A percentile compares a stretch with the other conserved stretches of the same genome.
phyloP scores from a whole-genome alignment of 2,329 filamentous ascomycete genomes.

The Mariannaea elegans region DNA sequence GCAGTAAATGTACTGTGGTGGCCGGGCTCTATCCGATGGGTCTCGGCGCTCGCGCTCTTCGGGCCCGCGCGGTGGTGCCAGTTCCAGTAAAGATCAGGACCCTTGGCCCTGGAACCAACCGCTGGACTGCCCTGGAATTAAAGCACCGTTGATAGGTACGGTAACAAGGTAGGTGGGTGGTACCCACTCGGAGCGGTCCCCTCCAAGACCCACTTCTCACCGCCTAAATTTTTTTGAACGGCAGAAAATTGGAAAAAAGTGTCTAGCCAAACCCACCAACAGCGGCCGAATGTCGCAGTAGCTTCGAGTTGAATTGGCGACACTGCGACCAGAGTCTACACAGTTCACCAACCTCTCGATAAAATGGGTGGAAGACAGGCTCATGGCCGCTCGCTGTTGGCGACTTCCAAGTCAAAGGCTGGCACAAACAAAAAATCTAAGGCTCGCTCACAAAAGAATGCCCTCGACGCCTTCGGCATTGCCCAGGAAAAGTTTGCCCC shows the following conservation, averaged over 20 bases:
- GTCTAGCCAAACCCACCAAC: constrained; percentile 20
- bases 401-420: constrained; percentile 46
- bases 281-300: constrained; percentile 11
- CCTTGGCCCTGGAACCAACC: constrained; percentile 3
- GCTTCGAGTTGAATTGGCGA: constrained; percentile 27
- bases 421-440: constrained; percentile 54
- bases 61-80: background rate
- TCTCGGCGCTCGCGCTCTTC: constrained; percentile 25
- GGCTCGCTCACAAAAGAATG: constrained; percentile 58
- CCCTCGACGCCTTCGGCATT: constrained; percentile 66
- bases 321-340: constrained; percentile 20
- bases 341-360: constrained; percentile 4
- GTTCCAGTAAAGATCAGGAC: background rate
- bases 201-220: constrained; percentile 37
- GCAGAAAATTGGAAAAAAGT: constrained; percentile 42
- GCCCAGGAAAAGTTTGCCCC: constrained; percentile 62
- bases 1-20: constrained; percentile 3
- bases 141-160: constrained; percentile 44
- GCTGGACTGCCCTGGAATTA: constrained; percentile 26
- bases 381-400: constrained; percentile 62
- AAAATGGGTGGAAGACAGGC: constrained; percentile 67
- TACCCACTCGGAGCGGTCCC: constrained; percentile 32
- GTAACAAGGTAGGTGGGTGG: no score
- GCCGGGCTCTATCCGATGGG: constrained; percentile 17
- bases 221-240: constrained; percentile 39